Conservation (phyloP, 495 filamentous ascomycete genomes). For the Penicillium samsonianum region DNA sequence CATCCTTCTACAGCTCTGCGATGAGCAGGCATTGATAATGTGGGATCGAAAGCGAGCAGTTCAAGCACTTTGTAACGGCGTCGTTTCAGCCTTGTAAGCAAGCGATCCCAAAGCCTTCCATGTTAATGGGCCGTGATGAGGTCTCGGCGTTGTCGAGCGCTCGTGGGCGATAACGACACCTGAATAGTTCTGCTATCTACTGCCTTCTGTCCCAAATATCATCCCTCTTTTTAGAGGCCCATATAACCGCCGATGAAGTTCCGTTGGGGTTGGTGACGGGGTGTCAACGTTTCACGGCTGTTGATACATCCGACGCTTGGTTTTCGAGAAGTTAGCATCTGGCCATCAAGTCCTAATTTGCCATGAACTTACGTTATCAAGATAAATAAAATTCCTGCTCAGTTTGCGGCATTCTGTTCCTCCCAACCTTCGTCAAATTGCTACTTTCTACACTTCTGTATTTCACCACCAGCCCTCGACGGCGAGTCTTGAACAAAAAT, state of each 20-base stretch:
- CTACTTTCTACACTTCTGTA: constrained; percentile 1
- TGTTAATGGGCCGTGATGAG: constrained; percentile 3
- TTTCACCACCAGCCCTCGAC: background rate
- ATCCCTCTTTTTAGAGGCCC: background rate
- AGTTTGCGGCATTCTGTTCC: background rate
- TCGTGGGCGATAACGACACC: background rate
- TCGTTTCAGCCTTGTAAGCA: constrained; percentile 5
- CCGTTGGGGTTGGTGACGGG: background rate
- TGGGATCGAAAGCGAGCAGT: constrained; percentile 6
- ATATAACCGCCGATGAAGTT: background rate
- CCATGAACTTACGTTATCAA: background rate
- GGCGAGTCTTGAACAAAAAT: background rate
- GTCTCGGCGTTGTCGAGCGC: background rate
- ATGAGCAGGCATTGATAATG: constrained; percentile 2
- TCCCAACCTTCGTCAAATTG: background rate
- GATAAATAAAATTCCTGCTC: background rate
- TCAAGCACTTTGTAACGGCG: constrained; percentile 1
- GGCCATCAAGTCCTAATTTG: background rate
- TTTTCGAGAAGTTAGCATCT: constrained; percentile 2
- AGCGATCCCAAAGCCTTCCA: constrained; percentile 4
- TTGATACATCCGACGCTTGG: background rate
- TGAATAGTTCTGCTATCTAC: background rate
- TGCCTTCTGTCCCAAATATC: constrained; percentile 1
- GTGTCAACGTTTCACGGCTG: constrained; percentile 3
- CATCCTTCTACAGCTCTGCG: constrained; percentile 6